These are phyloP conservation scores for Rubroshorea leprosula DNA, from an alignment of 345 rosid genomes.

Conservation along the genomic window DNA sequence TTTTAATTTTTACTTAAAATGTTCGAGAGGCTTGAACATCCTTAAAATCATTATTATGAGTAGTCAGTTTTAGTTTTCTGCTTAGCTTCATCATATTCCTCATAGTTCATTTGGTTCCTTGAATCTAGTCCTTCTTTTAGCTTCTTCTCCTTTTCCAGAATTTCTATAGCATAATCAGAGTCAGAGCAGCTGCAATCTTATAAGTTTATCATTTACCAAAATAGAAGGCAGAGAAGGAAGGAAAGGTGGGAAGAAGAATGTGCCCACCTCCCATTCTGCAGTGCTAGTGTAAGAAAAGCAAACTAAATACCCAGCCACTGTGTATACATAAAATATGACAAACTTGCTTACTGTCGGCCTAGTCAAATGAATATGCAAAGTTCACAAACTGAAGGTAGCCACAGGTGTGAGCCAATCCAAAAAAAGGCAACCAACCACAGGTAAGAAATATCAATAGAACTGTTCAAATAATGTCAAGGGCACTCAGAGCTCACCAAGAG, in stretches of 20 bases:
- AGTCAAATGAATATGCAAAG: too few species aligned
- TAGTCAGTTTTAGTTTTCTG: too few species aligned
- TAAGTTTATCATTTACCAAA: neutral
- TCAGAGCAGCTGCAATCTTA: neutral
- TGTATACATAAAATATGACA: too few species aligned
- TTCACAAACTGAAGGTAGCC: too few species aligned
- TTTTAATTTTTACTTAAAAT: too few species aligned
- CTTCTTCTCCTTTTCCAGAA: neutral
- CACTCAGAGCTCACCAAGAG: conserved; percentile 47
- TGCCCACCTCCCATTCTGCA: neutral
- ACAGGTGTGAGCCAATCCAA: too few species aligned
- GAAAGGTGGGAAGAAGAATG: neutral
- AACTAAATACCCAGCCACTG: neutral
- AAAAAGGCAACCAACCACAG: too few species aligned
- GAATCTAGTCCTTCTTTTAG: neutral
- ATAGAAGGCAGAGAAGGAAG: too few species aligned
- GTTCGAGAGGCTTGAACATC: too few species aligned
- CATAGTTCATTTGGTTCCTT: neutral
- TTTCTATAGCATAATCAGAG: neutral
- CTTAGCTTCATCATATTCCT: neutral
- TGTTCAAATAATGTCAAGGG: neutral
- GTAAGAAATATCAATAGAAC: neutral
- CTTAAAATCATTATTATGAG: too few species aligned
- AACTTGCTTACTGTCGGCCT: too few species aligned
- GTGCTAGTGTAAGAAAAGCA: too few species aligned